Evolutionary conservation across 75 land plant genomes (phyloP).

Genomic region (Cupressus sempervirens): DNA sequence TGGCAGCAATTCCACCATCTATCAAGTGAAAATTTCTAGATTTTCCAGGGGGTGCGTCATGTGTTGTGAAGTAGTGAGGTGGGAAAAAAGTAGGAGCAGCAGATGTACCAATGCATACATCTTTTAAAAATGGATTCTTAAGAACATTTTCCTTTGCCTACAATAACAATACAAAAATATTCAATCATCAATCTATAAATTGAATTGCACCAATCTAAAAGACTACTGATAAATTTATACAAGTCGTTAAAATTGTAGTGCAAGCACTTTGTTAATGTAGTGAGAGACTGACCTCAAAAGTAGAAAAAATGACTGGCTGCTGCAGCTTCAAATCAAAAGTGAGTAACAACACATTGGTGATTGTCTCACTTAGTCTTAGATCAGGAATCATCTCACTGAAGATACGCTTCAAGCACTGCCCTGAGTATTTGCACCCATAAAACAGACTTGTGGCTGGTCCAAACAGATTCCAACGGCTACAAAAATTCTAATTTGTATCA

Average conservation of each 20-base stretch:
- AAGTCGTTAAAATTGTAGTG: too few relatives aligned
- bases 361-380: constrained; percentile 18
- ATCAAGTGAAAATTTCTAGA: constrained; percentile 25
- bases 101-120: constrained; percentile 46
- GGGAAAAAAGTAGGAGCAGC: constrained; percentile 61
- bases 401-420: constrained; percentile 22
- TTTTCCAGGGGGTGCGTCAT: not conserved
- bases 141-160: not conserved
- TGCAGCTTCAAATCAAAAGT: constrained; percentile 45
- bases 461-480: not conserved
- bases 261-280: not conserved
- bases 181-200: not conserved
- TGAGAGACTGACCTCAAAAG: constrained; percentile 15
- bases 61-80: constrained; percentile 24
- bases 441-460: not conserved
- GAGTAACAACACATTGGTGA: constrained; percentile 46
- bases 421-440: constrained; percentile 48
- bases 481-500: not conserved
- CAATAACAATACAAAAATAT: not conserved
- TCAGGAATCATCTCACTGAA: constrained; percentile 16
- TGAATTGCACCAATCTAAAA: not conserved
- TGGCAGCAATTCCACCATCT: constrained; percentile 50
- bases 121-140: constrained; percentile 15
- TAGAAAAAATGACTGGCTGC: constrained; percentile 50
- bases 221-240: not conserved